Conservation (phyloP, 805 yeast species). For the Wickerhamiella siamensis region DNA sequence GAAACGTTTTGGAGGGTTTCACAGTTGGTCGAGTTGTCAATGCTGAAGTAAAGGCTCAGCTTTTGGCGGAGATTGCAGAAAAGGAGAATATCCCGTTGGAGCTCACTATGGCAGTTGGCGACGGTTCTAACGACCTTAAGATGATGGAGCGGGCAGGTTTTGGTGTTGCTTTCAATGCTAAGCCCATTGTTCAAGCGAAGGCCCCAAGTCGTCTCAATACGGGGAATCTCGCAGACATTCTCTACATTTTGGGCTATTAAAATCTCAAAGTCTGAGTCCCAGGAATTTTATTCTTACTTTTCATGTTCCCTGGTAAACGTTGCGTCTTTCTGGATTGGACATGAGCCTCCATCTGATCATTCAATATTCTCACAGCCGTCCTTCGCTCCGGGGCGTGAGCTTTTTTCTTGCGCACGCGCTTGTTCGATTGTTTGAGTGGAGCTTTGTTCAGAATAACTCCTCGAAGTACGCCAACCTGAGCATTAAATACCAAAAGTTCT, state of each 20-base stretch:
- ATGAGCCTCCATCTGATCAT: neutral
- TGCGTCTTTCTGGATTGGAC: neutral
- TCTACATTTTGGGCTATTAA: slow-evolving; percentile 56
- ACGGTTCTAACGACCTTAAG: slow-evolving; percentile 88
- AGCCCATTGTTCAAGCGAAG: slow-evolving; percentile 70
- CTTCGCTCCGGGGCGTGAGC: neutral
- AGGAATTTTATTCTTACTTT: neutral
- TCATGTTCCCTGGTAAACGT: neutral
- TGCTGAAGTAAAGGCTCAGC: slow-evolving; percentile 66
- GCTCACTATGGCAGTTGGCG: slow-evolving; percentile 78
- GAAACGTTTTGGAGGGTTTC: slow-evolving; percentile 49
- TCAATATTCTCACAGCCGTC: neutral
- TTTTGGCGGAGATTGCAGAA: slow-evolving; percentile 36
- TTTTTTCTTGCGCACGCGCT: neutral
- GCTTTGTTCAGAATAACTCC: neutral
- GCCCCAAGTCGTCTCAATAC: slow-evolving; percentile 80
- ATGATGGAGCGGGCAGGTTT: slow-evolving; percentile 90
- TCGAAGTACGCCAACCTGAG: slow-evolving; percentile 48
- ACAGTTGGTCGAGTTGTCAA: slow-evolving; percentile 75
- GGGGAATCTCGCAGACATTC: slow-evolving; percentile 52
- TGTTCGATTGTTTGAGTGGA: neutral
- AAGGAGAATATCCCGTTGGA: slow-evolving; percentile 21
- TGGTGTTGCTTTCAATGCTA: slow-evolving; percentile 96
- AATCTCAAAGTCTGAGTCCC: neutral
- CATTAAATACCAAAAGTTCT: slow-evolving; percentile 61